Conservation (phyloP, 768 basidiomycete species). For the Punctularia strigosozonata region DNA sequence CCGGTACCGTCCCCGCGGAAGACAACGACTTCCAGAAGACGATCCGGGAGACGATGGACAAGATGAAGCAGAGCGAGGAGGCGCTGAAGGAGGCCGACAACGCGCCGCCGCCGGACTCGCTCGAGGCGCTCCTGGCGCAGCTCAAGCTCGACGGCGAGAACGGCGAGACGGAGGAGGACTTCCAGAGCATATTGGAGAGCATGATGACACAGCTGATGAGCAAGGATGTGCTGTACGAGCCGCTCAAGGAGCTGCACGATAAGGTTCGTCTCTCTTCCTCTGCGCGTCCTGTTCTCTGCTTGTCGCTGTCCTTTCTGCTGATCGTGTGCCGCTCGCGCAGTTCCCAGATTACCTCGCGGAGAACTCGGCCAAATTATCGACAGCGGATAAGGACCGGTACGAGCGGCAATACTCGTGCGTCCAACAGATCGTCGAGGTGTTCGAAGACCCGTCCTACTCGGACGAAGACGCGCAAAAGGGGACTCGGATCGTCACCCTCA, state of each 20-base stretch:
- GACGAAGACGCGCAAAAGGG: slow-evolving; percentile 39
- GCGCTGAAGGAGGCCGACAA: slow-evolving; percentile 12
- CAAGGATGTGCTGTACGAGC: slow-evolving; percentile 79
- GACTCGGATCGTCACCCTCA: slow-evolving; percentile 47
- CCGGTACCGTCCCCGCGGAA: slow-evolving; percentile 6
- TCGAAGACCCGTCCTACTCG: slow-evolving; percentile 47
- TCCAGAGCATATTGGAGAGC: slow-evolving; percentile 60
- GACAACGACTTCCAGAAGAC: slow-evolving; percentile 50
- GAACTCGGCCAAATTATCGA: slow-evolving; percentile 38
- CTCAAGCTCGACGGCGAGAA: slow-evolving; percentile 22
- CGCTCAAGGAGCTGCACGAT: slow-evolving; percentile 66
- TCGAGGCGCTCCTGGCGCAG: slow-evolving; percentile 43
- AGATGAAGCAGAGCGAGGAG: slow-evolving; percentile 54
- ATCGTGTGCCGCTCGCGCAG: slow-evolving; percentile 21
- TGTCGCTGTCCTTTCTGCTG: neutral
- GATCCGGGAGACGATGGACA: slow-evolving; percentile 64
- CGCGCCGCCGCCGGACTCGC: slow-evolving; percentile 22
- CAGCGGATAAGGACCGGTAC: slow-evolving; percentile 53
- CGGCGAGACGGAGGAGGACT: slow-evolving; percentile 28
- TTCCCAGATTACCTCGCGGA: slow-evolving; percentile 67
- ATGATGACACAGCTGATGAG: slow-evolving; percentile 79
- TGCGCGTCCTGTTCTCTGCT: neutral
- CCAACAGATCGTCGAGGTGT: slow-evolving; percentile 45
- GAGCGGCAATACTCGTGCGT: slow-evolving; percentile 48
- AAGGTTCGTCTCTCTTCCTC: slow-evolving; percentile 32